Evolutionary conservation across 2,329 filamentous ascomycete genomes (phyloP), one percentile per base, ranked within the genome.

Genomic region (Delphinella strobiligena): DNA sequence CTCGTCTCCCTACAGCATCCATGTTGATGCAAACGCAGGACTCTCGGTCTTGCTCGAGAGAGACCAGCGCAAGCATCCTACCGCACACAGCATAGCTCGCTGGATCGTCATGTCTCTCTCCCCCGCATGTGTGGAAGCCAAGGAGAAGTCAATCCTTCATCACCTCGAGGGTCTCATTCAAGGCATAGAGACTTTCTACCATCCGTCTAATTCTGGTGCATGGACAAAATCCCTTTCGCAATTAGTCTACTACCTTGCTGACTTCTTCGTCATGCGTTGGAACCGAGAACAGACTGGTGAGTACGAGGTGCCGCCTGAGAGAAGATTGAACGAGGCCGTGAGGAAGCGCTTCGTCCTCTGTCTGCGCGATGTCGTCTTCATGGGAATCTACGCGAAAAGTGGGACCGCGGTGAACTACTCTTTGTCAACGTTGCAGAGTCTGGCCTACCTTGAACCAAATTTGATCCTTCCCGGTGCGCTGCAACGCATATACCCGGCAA

Each of bases 321-420:
- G 91, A 39, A 80, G 70, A 50, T 78, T 98, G 49, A 91, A 78
- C 45, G 74, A 78, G 22, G 78, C 76, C n/a, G 60, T 98, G 49
- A 94, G 88, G 66, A 77, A 72, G 54, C 80, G 91, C 34, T 96
- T 98, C 55, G 91, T 98, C 19, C 65, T 88, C 29, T 84, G 86
- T 46, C 66, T 98, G 47, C 80, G 81, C 48, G 91, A 98, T 49
- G 89, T 95, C 35, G 86, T 87, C 4, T 98, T 95, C 60, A 95
- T 98, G 88, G 91, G 91, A 19, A 81, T 98, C 36, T 98, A 95
- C 59, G 84, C 88, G 39, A 98, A 98, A 70, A 94, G 88, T 59
- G 80, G 78, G 42, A 88, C 87, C 36, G 81, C 91, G 3, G 87
- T 94, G 56, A 88, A 82, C 59, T 93, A 88, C 66, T 93, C 89